Percentiles rank a stretch among this genome's conserved stretches.
These are phyloP conservation scores for Henningerozyma blattae DNA, from an alignment of 805 yeast genomes.

Conservation along the genomic window DNA sequence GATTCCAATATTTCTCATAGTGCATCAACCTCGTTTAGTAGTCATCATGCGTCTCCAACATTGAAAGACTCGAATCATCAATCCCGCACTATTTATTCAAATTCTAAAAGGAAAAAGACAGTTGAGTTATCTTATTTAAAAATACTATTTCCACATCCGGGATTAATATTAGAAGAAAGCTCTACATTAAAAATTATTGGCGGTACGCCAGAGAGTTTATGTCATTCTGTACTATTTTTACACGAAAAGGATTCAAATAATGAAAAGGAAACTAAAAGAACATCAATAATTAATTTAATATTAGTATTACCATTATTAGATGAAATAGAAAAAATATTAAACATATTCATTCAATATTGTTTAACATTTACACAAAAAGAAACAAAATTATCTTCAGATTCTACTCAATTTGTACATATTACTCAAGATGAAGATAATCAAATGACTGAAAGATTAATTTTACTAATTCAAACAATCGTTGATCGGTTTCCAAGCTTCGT, in stretches of 20 bases:
- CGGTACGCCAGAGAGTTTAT: slow-evolving; percentile 59
- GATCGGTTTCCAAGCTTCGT: slow-evolving; percentile 58
- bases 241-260: neutral
- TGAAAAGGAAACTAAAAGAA: neutral
- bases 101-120: neutral
- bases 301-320: slow-evolving; percentile 45
- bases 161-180: slow-evolving; percentile 37
- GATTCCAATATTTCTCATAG: neutral
- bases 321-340: slow-evolving; percentile 33
- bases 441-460: slow-evolving; percentile 39
- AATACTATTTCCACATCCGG: slow-evolving; percentile 50
- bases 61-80: neutral
- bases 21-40: neutral
- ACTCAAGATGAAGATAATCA: slow-evolving; percentile 26
- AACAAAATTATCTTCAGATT: slow-evolving; percentile 10
- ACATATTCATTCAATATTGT: slow-evolving; percentile 33
- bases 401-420: slow-evolving; percentile 17
- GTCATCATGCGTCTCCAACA: neutral
- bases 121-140: slow-evolving; percentile 25
- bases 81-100: neutral
- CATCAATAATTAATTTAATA: slow-evolving; percentile 27
- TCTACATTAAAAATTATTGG: slow-evolving; percentile 32
- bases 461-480: slow-evolving; percentile 43
- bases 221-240: slow-evolving; percentile 56
- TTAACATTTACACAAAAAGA: slow-evolving; percentile 22